Conservation (phyloP, 306 rosid species). For the Dalbergia oliveri region DNA sequence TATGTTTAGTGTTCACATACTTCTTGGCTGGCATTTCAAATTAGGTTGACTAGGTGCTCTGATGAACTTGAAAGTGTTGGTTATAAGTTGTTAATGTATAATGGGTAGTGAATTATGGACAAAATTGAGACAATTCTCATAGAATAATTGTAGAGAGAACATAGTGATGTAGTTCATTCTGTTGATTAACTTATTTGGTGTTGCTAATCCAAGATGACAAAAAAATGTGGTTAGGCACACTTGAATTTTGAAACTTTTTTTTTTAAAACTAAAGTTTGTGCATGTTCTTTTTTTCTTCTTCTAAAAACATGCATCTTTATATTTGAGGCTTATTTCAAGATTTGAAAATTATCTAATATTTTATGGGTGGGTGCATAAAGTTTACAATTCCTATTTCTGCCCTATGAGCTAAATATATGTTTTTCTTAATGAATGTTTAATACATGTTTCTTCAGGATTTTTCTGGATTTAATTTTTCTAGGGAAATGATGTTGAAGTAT, state of each 20-base stretch:
- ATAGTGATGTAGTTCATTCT: neutral
- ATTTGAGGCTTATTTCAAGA: slow-evolving; percentile 7
- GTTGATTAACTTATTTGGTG: neutral
- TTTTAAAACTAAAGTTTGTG: neutral
- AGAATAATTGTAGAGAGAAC: neutral
- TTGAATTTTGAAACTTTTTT: neutral
- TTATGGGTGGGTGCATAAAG: slow-evolving; percentile 14
- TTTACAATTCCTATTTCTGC: slow-evolving; percentile 16
- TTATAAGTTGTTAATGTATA: neutral
- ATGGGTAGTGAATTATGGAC: neutral
- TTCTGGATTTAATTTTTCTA: neutral
- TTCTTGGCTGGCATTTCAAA: neutral
- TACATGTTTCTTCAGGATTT: neutral
- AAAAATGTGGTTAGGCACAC: neutral
- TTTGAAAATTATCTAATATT: slow-evolving; percentile 34
- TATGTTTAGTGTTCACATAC: slow-evolving; percentile 6
- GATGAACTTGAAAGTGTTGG: neutral
- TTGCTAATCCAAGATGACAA: neutral
- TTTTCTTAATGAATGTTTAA: neutral
- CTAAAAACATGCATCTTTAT: neutral
- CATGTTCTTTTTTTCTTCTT: slow-evolving; percentile 7
- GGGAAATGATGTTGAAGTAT: neutral
- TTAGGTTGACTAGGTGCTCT: neutral
- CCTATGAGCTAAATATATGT: slow-evolving; percentile 8
- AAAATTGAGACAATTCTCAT: neutral